A percentile compares a stretch with the other conserved stretches of the same genome.
Conservation (phyloP, 164 flowering plant species). For the Stephania cephalantha region DNA sequence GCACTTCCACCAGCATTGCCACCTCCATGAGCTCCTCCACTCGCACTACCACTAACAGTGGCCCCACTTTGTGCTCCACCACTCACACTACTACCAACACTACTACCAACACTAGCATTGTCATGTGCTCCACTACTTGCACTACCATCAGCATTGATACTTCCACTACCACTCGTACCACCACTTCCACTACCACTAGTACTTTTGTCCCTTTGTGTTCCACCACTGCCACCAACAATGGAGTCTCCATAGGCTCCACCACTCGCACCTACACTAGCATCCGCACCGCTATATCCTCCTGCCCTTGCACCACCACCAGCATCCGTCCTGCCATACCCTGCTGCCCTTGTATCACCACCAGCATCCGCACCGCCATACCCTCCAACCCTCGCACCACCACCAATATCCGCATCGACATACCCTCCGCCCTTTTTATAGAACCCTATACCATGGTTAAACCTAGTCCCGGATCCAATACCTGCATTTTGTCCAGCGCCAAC, state of each 20-base stretch:
- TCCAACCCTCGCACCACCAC: no score
- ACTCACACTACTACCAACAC: not conserved
- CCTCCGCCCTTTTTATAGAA: no score
- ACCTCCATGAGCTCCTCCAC: not conserved
- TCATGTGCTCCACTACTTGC: not conserved
- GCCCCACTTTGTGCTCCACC: not conserved
- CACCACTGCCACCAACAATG: not conserved
- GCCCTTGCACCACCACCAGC: no score
- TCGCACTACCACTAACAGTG: not conserved
- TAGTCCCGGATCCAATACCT: no score
- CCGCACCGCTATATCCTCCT: no score
- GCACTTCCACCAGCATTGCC: no score
- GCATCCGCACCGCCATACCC: no score
- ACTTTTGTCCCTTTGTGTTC: not conserved
- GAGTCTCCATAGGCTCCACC: not conserved
- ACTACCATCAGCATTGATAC: not conserved
- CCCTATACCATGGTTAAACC: no score
- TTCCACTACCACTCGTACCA: not conserved
- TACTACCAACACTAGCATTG: not conserved
- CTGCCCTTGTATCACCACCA: no score
- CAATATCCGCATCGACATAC: no score
- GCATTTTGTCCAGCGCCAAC: no score
- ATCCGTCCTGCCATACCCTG: no score
- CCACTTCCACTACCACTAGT: not conserved
- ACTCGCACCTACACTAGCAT: not conserved